phyloP scores from a whole-genome alignment of 257 asterid genomes.

The Solanum sparsipilum region DNA sequence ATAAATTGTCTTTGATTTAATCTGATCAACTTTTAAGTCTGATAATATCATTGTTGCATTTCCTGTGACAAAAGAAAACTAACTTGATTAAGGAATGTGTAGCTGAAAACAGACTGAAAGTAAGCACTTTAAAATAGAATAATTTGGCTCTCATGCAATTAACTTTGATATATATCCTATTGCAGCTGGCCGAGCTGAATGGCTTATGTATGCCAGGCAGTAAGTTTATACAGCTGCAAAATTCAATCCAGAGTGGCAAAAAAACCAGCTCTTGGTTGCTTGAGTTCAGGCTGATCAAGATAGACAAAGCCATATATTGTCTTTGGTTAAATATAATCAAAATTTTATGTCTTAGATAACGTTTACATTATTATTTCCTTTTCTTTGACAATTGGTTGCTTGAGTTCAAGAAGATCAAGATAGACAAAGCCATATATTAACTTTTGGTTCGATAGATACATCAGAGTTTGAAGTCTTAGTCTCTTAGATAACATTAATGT shows the following conservation, averaged over 20 bases:
- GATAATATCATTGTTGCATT: not conserved
- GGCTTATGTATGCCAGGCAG: conserved; percentile 19
- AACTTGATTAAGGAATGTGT: not conserved
- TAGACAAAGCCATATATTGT: conserved; percentile 6
- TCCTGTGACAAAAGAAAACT: not conserved
- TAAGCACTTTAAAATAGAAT: not conserved
- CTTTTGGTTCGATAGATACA: not conserved
- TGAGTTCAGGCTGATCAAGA: conserved; percentile 9
- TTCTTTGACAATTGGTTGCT: not conserved
- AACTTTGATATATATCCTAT: not conserved
- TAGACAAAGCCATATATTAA: conserved; percentile 4
- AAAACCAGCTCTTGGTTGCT: conserved; percentile 20
- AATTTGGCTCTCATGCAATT: not conserved
- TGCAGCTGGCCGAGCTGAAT: conserved; percentile 32
- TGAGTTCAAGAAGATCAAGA: not conserved
- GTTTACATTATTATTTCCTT: not conserved
- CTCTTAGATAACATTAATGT: not conserved
- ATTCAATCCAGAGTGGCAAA: not conserved
- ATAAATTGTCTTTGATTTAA: not conserved
- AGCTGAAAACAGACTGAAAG: not conserved
- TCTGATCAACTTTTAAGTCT: not conserved
- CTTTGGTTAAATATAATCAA: not conserved
- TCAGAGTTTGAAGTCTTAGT: not conserved
- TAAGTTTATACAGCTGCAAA: conserved; percentile 11
- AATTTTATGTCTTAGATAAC: not conserved